phyloP scores from a whole-genome alignment of 108 stramenopile species.

The Pseudonitzschia delicatissima region DNA sequence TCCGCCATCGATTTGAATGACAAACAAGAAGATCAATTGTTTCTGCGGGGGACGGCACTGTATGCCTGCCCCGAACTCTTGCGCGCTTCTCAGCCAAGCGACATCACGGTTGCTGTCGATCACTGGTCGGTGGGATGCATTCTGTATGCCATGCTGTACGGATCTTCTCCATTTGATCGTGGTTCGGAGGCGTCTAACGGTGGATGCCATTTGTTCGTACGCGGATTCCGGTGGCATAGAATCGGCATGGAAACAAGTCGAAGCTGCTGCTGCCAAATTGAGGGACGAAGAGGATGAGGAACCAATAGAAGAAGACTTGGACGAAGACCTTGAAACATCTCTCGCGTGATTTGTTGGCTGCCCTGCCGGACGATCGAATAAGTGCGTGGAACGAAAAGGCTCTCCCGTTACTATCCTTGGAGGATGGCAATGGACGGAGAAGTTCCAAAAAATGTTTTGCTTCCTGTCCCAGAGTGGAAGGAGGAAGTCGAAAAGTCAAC shows the following conservation, averaged over 20 bases:
- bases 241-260: not conserved
- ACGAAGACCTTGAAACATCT: not conserved
- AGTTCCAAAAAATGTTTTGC: not conserved
- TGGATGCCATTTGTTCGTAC: constrained; percentile 27
- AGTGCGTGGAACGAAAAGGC: not conserved
- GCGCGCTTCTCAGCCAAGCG: constrained; percentile 9
- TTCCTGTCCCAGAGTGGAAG: constrained; percentile 8
- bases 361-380: constrained; percentile 3
- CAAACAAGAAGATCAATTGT: not conserved
- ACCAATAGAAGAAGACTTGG: not conserved
- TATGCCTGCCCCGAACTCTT: constrained; percentile 42
- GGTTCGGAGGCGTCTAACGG: constrained; percentile 31
- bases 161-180: constrained; percentile 39
- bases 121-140: constrained; percentile 49
- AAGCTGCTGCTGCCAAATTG: not conserved
- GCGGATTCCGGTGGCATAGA: not conserved
- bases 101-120: constrained; percentile 24
- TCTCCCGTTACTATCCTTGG: not conserved
- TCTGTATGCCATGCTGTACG: constrained; percentile 32
- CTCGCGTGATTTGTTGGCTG: not conserved
- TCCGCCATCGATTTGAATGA: constrained; percentile 17
- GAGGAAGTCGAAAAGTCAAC: constrained; percentile 2
- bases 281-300: not conserved
- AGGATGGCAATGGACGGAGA: not conserved
- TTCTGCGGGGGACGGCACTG: constrained; percentile 32